Evolutionary conservation across 495 filamentous ascomycete species (phyloP), one percentile per base, ranked within the genome.

Genomic region (Neurospora sp.): DNA sequence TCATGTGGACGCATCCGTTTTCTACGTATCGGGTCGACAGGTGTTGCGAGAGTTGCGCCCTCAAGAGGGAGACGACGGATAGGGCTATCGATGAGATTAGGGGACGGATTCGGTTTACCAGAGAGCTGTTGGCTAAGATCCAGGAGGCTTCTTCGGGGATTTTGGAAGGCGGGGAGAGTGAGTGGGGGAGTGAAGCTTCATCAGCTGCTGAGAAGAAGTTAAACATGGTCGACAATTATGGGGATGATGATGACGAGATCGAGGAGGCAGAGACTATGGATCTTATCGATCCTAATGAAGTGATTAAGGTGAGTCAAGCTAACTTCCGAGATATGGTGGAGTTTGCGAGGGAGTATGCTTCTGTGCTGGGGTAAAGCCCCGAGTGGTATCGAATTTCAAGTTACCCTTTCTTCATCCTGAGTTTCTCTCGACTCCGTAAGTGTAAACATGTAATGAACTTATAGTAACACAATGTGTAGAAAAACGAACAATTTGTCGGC

Each of bases 1-100:
- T 68, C 0, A 74, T 74, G 72, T 77, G 71, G 75, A 72, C 78
- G 8, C 80, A 80, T 69, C 73, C 70, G 5, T 71, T 73, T 27
- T 39, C 73, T 27, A 75, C 80, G 14, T 14, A 72, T 14, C 72
- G 74, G 9, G 39, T 78, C 0, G 44, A 71, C 37, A 12, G 3
- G 5, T 10, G 70, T 20, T 82, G 80, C 71, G n/a, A 39, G 0
- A 42, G 20, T 12, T 81, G 80, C 68, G 40, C 8, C 20, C 4
- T 40, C 41, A n/a, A 42, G 6, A 31, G 40, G 39, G 40, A 35
- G 4, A 40, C 18, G 16, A 39, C 38, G 20, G 35, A 35, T 16
- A 22, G 8, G 27, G 70, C 53, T 31, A 8, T 76, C 5, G 39
- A 37, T 12, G 20, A 35, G 12, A 45, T 74, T 39, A 78, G 73